Base-by-base conservation (phyloP, 2,329 filamentous ascomycete genomes). In the Monosporascus sp. region DNA sequence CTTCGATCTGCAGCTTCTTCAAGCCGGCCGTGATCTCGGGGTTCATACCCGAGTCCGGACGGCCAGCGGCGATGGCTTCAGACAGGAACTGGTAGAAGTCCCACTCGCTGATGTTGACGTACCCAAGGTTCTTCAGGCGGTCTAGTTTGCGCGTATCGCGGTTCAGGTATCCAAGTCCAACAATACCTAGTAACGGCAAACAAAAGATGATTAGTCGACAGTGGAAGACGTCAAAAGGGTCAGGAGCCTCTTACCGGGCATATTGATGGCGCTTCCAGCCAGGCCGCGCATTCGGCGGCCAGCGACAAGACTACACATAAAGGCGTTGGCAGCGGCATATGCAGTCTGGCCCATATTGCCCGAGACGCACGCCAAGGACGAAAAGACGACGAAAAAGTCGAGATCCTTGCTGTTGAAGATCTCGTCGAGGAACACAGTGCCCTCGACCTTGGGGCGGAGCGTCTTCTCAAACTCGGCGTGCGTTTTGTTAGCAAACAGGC, bases 321-420 rank as follows among this genome's bases (percentile, higher is more conserved):
- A 76, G 9, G 59, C 51, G 56, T 73, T 73, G 3, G 67, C 71
- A 5, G 73, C 71, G 2, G 63, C 58, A 49, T 77, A 77, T 22
- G 60, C 65, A 8, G 61, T 57, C 52, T 76, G 75, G 1, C 72
- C 72, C 2, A 52, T 48, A 46, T 71, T 71, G 0, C 74, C 75
- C 1, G 65, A 60, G 0, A 74, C 61, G 5, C 51, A 61, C 5
- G 67, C 56, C 1, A 71, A 54, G 0, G 75, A 77, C 1, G 70
- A 73, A 41, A 76, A 70, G 24, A 73, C 57, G 11, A 78, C 61
- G 59, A 78, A 75, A 51, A 75, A 75, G 45, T 74, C 72, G 0
- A 75, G 64, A 7, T 62, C 48, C 0, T 52, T 47, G 1, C 66
- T 56, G 8, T 52, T 36, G 49, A 73, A 71, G 0, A 70, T 49